Percentiles rank a stretch among this genome's conserved stretches.
Evolutionary conservation across 2,329 filamentous ascomycete species (phyloP).

Genomic region (Colletotrichum sublineola): DNA sequence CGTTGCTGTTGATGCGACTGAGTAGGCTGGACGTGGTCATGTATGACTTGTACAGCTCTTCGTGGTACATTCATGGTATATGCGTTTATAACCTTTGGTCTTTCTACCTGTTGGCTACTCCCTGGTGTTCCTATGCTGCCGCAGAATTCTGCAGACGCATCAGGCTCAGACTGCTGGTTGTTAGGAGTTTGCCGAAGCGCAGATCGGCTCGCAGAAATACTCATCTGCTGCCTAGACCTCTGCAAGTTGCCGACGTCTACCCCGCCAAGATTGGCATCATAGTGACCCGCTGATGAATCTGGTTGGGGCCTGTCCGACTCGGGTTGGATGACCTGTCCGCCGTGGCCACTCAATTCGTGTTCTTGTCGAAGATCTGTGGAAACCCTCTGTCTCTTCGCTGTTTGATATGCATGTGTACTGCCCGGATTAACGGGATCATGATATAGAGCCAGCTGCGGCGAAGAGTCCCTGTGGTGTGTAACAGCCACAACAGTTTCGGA

Average conservation of each 20-base stretch:
- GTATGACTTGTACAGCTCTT: conserved; percentile 13
- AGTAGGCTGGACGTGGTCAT: conserved; percentile 13
- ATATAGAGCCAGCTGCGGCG: not conserved
- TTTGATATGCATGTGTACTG: not conserved
- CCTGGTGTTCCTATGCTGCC: not conserved
- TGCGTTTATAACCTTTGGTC: not conserved
- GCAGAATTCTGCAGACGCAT: not conserved
- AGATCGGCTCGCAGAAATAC: conserved; percentile 3
- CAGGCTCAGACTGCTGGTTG: not conserved
- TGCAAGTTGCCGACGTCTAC: not conserved
- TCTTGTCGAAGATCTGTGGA: conserved; percentile 5
- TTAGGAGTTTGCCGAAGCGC: not conserved
- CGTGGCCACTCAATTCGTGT: not conserved
- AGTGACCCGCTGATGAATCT: not conserved
- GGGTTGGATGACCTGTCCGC: not conserved
- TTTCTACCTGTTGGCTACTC: not conserved
- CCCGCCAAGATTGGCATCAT: not conserved
- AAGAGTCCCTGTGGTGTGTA: not conserved
- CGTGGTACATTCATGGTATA: conserved; percentile 7
- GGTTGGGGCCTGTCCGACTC: not conserved
- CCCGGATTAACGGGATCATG: not conserved
- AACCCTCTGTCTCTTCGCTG: conserved; percentile 18
- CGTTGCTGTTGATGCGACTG: conserved; percentile 43
- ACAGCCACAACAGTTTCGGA: not conserved
- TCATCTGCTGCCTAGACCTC: conserved; percentile 2